Base-by-base conservation (phyloP, 1,284 basidiomycete genomes). In the Lentinula novae-zelandiae region DNA sequence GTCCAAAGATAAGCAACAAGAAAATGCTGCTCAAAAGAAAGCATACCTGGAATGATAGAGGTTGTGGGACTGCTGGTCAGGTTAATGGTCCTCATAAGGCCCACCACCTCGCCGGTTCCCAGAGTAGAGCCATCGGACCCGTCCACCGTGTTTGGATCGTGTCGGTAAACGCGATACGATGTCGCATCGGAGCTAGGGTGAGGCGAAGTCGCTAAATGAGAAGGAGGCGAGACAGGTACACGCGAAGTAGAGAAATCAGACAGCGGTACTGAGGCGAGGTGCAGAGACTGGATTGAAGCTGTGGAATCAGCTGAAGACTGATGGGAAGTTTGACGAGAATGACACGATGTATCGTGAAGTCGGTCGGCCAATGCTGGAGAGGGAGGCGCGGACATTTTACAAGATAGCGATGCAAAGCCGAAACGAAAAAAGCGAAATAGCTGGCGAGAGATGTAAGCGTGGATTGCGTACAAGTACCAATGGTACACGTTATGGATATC, bases 271-370 rank as follows among this genome's bases (percentile, higher is more conserved):
- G 60, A 62, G 27, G 60, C 60, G 46, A 58, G 51, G 33, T 62
- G 56, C 56, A 62, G 50, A 62, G 60, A 62, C 60, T 62, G 60
- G 31, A 62, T 53, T 62, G 60, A 62, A 58, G 60, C 60, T 62
- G 60, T 48, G 12, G 60, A 58, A 42, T 51, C 50, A 61, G 55
- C 49, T 33, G 56, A 61, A 61, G 60, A 53, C 50, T 48, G 50
- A 31, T 34, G 36, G n/a, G 60, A 61, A 33, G 48, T 52, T 46
- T 52, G 60, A 44, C 54, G 55, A 53, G 60, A 62, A 58, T 50
- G 53, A 33, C 60, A 62, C 53, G 60, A 53, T 27, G 34, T 17
- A 40, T 49, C 36, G 42, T 39, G 22, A 31, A n/a, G 10, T 27
- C 27, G 40, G 17, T 51, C 12, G 48, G 48, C 27, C 20, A 38